Percentiles rank a stretch among this genome's conserved stretches.
Conservation (phyloP, 164 flowering plant genomes). For the Platanus orientalis region DNA sequence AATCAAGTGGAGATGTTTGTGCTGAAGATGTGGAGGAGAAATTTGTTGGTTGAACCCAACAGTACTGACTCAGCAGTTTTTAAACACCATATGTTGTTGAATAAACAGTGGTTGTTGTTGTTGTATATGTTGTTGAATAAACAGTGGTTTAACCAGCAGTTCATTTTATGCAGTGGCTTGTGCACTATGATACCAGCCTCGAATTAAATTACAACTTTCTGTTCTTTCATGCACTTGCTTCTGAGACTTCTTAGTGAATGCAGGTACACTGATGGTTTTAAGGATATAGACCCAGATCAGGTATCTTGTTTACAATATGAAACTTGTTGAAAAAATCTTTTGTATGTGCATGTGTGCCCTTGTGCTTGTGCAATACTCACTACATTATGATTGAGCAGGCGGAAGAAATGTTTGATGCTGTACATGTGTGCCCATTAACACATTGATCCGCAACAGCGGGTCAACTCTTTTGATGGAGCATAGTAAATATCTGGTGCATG, state of each 20-base stretch:
- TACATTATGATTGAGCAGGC: slow-evolving; percentile 47
- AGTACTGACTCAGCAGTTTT: neutral
- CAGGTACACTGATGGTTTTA: slow-evolving; percentile 95
- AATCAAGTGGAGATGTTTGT: slow-evolving; percentile 99
- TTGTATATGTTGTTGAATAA: too few species aligned
- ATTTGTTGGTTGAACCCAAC: too few species aligned
- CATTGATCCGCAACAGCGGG: neutral
- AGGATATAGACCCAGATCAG: slow-evolving; percentile 85
- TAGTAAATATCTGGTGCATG: neutral
- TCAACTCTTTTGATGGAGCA: neutral
- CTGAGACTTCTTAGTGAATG: slow-evolving; percentile 14
- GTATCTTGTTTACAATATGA: slow-evolving; percentile 26
- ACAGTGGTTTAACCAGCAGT: neutral
- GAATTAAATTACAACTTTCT: too few species aligned
- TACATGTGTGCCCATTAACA: neutral
- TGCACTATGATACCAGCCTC: too few species aligned
- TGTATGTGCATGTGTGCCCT: too few species aligned
- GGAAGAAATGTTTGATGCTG: slow-evolving; percentile 95
- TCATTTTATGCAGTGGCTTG: neutral
- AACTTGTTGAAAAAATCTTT: neutral
- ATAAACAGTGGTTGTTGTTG: too few species aligned
- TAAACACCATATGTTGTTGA: neutral
- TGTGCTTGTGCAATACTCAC: neutral
- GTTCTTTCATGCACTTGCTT: neutral
- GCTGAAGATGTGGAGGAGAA: slow-evolving; percentile 99